A percentile compares a stretch with the other conserved stretches of the same genome.
Evolutionary conservation across 2,329 filamentous ascomycete genomes (phyloP).

Genomic region (Magnaporthiopsis incrustans): DNA sequence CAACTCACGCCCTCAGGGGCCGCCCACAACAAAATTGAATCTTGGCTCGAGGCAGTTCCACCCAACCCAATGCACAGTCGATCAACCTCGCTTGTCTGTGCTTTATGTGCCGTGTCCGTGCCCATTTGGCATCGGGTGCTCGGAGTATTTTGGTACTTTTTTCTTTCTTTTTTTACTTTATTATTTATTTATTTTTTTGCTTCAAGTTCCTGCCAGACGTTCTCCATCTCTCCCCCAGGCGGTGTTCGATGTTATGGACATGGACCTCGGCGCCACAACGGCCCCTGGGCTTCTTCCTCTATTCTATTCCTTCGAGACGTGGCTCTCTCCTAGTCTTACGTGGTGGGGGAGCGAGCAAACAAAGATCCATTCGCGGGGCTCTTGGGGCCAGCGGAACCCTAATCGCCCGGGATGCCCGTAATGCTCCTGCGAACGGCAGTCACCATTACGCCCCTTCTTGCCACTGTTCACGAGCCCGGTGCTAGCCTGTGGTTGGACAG

Average conservation of each 20-base stretch:
- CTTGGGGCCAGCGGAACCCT: neutral
- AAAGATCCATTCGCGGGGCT: neutral
- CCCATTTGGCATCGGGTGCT: too few relatives aligned
- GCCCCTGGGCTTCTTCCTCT: neutral
- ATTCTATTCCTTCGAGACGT: neutral
- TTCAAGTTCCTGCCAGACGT: too few relatives aligned
- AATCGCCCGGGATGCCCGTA: neutral
- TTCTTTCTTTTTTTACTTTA: too few relatives aligned
- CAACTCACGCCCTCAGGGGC: neutral
- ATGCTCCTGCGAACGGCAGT: neutral
- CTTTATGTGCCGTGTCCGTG: too few relatives aligned
- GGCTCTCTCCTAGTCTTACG: neutral
- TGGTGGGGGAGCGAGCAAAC: neutral
- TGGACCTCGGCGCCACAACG: neutral
- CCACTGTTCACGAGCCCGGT: neutral
- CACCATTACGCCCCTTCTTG: neutral
- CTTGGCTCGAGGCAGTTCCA: neutral
- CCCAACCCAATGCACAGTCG: neutral
- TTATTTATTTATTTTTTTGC: too few relatives aligned
- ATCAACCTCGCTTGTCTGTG: neutral
- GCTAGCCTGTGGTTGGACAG: neutral
- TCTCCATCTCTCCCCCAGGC: too few relatives aligned
- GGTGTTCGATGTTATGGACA: neutral
- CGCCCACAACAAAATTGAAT: neutral
- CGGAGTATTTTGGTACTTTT: too few relatives aligned